A percentile compares a stretch with the other conserved stretches of the same genome.
Conservation (phyloP, 2,329 filamentous ascomycete species). For the Fusarium zealandicum region DNA sequence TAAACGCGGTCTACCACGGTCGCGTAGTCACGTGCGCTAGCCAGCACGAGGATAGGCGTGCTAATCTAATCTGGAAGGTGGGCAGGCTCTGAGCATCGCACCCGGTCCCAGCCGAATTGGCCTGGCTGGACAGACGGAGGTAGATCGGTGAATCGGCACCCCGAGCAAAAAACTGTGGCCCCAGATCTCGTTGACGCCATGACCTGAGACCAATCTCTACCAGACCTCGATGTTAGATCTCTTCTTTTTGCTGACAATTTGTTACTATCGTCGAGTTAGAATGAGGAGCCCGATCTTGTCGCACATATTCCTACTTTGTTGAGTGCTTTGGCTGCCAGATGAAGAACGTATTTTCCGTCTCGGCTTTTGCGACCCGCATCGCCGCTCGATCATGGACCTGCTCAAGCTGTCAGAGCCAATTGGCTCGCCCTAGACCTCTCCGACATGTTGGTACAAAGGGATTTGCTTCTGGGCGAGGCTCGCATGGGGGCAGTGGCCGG, state of each 20-base stretch:
- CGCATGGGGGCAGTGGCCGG: conserved; percentile 30
- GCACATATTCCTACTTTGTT: conserved; percentile 15
- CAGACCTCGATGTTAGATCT: conserved; percentile 10
- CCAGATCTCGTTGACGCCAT: conserved; percentile 36
- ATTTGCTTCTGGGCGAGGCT: conserved; percentile 44
- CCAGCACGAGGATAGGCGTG: conserved; percentile 8
- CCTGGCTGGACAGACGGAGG: conserved; percentile 38
- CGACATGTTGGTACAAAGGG: conserved; percentile 37
- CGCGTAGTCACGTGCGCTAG: conserved; percentile 45
- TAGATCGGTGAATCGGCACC: conserved; percentile 39
- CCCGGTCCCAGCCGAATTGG: conserved; percentile 39
- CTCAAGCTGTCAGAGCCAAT: conserved; percentile 53
- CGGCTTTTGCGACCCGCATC: conserved; percentile 49
- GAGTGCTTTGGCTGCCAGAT: conserved; percentile 44
- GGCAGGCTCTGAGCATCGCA: conserved; percentile 28
- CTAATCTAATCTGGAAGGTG: conserved; percentile 11
- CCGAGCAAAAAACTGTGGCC: conserved; percentile 39
- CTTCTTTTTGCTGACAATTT: conserved; percentile 1
- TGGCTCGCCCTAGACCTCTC: conserved; percentile 43
- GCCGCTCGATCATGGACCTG: conserved; percentile 56
- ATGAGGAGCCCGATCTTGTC: conserved; percentile 29
- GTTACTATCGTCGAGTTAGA: conserved; percentile 21
- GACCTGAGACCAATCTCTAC: conserved; percentile 21
- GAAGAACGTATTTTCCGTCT: conserved; percentile 54
- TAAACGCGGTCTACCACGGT: conserved; percentile 37